Conservation (phyloP, 2,329 filamentous ascomycete species). For the Aureobasidium lini region DNA sequence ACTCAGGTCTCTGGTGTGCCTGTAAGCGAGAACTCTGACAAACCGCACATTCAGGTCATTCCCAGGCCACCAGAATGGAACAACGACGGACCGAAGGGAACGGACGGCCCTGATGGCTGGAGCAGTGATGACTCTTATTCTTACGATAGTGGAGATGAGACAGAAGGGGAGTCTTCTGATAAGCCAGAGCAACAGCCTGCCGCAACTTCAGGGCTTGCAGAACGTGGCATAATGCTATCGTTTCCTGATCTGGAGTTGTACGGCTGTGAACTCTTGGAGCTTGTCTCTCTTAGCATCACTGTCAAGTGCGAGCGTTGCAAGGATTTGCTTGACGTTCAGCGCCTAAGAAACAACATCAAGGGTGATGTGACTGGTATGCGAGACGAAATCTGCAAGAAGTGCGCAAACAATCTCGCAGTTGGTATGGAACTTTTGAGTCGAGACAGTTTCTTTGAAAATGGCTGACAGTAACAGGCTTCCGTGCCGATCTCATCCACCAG, state of each 20-base stretch:
- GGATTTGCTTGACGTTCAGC: constrained; percentile 60
- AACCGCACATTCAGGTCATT: constrained; percentile 62
- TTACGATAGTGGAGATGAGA: constrained; percentile 44
- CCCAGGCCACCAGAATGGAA: constrained; percentile 72
- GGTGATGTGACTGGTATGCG: constrained; percentile 34
- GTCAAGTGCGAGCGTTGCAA: constrained; percentile 77
- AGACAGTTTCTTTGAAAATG: neutral
- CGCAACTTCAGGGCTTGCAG: constrained; percentile 37
- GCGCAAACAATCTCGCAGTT: constrained; percentile 42
- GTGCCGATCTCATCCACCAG: constrained; percentile 63
- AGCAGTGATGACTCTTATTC: constrained; percentile 35
- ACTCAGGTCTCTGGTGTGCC: neutral
- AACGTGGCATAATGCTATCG: constrained; percentile 67
- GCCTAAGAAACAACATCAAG: constrained; percentile 50
- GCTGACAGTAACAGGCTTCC: constrained; percentile 28
- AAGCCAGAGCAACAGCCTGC: constrained; percentile 28
- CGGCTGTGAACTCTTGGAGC: constrained; percentile 67
- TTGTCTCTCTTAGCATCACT: constrained; percentile 58
- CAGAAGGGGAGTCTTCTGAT: constrained; percentile 34
- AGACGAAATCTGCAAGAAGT: constrained; percentile 48
- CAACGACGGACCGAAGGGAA: constrained; percentile 18
- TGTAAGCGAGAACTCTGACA: constrained; percentile 33
- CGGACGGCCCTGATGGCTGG: constrained; percentile 13
- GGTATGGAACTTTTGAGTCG: constrained; percentile 21
- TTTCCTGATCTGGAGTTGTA: constrained; percentile 72